phyloP scores from a whole-genome alignment of 202 grass and related monocot genomes.

The Musa balbisiana region DNA sequence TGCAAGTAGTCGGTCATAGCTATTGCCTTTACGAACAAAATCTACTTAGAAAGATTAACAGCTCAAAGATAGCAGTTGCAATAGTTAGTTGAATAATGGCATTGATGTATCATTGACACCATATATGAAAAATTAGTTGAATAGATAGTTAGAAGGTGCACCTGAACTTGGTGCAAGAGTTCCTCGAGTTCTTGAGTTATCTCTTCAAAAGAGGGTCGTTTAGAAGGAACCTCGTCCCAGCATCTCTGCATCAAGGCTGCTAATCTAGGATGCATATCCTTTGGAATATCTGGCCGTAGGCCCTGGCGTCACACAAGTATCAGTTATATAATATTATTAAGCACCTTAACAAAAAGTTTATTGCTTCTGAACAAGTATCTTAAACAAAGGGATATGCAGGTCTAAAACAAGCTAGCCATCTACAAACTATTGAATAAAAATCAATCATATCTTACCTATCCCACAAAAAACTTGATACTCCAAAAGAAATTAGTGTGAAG shows the following conservation, averaged over 20 bases:
- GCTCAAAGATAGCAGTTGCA: not conserved
- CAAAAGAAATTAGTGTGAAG: not conserved
- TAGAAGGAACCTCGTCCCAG: conserved; percentile 53
- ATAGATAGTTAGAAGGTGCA: conserved; percentile 14
- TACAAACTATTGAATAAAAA: not conserved
- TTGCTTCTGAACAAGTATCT: not conserved
- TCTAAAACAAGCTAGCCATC: not conserved
- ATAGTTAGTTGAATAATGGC: not conserved
- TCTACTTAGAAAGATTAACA: not conserved
- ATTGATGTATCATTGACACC: not conserved
- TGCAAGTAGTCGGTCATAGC: not conserved
- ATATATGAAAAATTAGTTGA: not conserved
- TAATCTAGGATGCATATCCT: conserved; percentile 39
- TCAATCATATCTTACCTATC: not conserved
- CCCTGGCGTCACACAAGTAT: conserved; percentile 40
- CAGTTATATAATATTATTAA: not conserved
- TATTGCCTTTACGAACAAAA: not conserved
- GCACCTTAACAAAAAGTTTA: not conserved
- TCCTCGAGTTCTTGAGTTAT: conserved; percentile 65
- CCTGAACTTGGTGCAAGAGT: conserved; percentile 43
- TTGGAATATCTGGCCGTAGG: conserved; percentile 55
- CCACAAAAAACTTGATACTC: not conserved
- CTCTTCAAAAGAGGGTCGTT: conserved; percentile 54
- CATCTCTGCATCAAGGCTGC: conserved; percentile 53
- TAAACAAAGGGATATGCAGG: not conserved